Base-by-base conservation (phyloP, 345 rosid genomes). In the Lepidium didymum region DNA sequence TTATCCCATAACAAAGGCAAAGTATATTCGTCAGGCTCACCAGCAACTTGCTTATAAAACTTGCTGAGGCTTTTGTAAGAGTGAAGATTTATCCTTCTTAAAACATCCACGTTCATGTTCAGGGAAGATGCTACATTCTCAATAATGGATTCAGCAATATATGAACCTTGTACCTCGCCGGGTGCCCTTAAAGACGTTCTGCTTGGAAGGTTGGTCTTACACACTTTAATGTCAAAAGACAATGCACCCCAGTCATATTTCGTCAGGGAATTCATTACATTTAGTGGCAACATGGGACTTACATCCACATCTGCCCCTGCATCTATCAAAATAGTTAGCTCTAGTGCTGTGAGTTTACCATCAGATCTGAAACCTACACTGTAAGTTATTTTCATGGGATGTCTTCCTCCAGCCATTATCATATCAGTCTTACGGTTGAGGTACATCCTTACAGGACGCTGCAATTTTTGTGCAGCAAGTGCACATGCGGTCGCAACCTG, bases 401-500 rank as follows among this genome's bases (percentile, higher is more conserved):
- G 98, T 66, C 98, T 86, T 76, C 98, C 97, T 74, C 98, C 96
- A 18, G 89, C 82, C 82, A 84, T 83, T 70, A 88, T 77, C 97
- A 93, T 90, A 78, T 93, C 98, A 0, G 87, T 87, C 75, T 86
- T 84, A 41, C 94, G 89, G 60, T 80, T 82, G 21, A 90, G 66
- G 64, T 93, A 88, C 18, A 75, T 81, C 79, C 87, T 80, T 1
- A 90, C 97, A 4, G 98, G 97, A 38, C 80, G 60, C 33, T 69
- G 75, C 57, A 93, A 59, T 67, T 80, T 85, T 59, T 81, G 67
- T 8, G 98, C 92, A 67, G 98, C 94, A 51, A 93, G 83, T 2
- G 94, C 92, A 56, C 97, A 93, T 64, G 94, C 89, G 18, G 97
- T 78, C 31, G 98, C 88, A 66, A 87, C 83, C 98, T 88, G 76